Evolutionary conservation across 495 filamentous ascomycete genomes (phyloP), one percentile per base, ranked within the genome.

Genomic region (Platismatia glauca): DNA sequence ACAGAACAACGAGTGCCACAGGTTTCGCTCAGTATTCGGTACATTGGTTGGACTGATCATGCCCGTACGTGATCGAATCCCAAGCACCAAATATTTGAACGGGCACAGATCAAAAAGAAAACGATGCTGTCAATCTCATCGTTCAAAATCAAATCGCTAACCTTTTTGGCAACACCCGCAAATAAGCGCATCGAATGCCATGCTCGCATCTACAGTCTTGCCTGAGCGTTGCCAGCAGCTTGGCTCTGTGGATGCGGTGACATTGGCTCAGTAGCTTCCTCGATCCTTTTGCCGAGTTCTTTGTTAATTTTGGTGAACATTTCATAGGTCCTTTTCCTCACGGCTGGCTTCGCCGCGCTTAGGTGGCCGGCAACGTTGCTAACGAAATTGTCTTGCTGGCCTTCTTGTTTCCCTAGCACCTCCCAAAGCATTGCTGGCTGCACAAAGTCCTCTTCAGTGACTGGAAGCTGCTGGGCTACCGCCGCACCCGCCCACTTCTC

Each of bases 321-420:
- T 46, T 78, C 78, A 69, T 86, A 86, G 8, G 84, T 86, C 27
- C 78, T 75, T 68, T 78, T 73, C 53, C 84, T 76, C 15, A 85
- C 85, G 50, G 74, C 67, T 63, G 75, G 71, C 60, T 79, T 76
- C 20, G 80, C 79, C 63, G 71, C 72, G 56, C 70, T 73, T n/a
- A 84, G 65, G 65, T 82, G 78, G 20, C 75, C 79, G 20, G 81
- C 76, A 57, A 88, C 78, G 66, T 89, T 89, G 46, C 75, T 66
- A 44, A 89, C 74, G 63, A 88, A 86, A 68, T 85, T 85, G 20
- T 85, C 81, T 75, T 89, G 86, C 70, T 87, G 84, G 4, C 84
- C 85, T 0, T 77, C 74, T 43, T 76, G 77, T 33, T 76, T 76
- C 55, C 84, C 85, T 29, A 89, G 76, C 22, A 89, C 84, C 57